These are phyloP conservation scores for Ustilago lituana DNA, from an alignment of 1,284 basidiomycete genomes.

Conservation along the genomic window DNA sequence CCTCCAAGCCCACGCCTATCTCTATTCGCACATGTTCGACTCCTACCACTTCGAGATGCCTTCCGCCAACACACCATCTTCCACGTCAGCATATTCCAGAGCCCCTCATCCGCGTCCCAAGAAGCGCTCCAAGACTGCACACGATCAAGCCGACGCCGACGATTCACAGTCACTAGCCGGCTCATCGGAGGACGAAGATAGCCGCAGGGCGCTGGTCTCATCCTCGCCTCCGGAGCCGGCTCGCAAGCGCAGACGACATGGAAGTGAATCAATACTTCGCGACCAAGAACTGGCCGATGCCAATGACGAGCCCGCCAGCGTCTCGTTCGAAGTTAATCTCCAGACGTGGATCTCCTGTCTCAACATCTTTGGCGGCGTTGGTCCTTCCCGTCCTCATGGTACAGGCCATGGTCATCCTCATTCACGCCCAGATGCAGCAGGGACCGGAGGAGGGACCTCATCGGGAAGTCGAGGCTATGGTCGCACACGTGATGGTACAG, in stretches of 20 bases:
- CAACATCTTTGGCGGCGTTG: constrained; percentile 87
- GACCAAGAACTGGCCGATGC: constrained; percentile 4
- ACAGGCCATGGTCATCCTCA: background rate
- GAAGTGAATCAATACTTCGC: too few relatives aligned
- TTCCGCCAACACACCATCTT: too few relatives aligned
- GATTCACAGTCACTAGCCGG: background rate
- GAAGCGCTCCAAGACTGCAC: constrained; percentile 13
- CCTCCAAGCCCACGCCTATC: constrained; percentile 83
- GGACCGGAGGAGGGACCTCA: background rate
- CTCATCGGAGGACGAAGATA: constrained; percentile 9
- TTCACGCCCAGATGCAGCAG: constrained; percentile 9
- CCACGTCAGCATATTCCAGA: background rate
- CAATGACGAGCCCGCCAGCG: constrained; percentile 65
- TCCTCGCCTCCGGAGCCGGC: background rate
- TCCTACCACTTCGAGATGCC: constrained; percentile 76
- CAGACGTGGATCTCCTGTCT: constrained; percentile 85
- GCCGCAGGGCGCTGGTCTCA: background rate
- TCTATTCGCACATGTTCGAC: constrained; percentile 81
- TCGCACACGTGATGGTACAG: constrained; percentile 27
- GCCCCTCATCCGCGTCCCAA: background rate
- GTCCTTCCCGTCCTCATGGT: constrained; percentile 35
- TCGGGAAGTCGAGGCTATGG: constrained; percentile 10
- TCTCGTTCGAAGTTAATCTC: constrained; percentile 81
- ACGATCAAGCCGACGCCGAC: background rate
- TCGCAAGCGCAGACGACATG: constrained; percentile 3